Conservation (phyloP, 352 stramenopile genomes). For the Pythium biforme region DNA sequence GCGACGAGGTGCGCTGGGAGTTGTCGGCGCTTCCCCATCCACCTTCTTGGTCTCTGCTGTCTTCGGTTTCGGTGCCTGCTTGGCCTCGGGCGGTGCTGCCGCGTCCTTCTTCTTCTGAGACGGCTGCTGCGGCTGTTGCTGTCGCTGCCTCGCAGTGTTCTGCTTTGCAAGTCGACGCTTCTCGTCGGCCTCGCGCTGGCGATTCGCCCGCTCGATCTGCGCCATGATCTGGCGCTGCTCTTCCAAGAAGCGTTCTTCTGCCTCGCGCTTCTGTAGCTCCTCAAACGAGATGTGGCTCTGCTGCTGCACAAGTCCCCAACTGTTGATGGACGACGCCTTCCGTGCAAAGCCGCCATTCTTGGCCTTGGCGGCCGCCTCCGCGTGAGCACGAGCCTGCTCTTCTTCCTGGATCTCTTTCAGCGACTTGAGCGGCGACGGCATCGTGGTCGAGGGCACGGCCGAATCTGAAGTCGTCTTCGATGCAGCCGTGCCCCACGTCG, state of each 20-base stretch:
- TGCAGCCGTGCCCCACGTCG: slow-evolving; percentile 31
- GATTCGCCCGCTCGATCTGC: slow-evolving; percentile 48
- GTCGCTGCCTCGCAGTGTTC: neutral
- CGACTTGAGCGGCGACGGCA: slow-evolving; percentile 1
- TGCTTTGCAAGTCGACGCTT: slow-evolving; percentile 12
- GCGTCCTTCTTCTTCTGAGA: neutral
- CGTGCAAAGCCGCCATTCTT: slow-evolving; percentile 33
- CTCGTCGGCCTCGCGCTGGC: slow-evolving; percentile 23
- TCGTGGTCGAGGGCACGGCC: neutral
- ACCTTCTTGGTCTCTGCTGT: slow-evolving; percentile 22
- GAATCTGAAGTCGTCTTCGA: neutral
- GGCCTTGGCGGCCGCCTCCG: slow-evolving; percentile 48
- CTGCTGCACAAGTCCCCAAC: slow-evolving; percentile 55
- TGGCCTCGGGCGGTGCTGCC: neutral
- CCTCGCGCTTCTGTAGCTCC: slow-evolving; percentile 61
- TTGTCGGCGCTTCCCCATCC: neutral
- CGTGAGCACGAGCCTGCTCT: slow-evolving; percentile 40
- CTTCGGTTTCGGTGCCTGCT: slow-evolving; percentile 14
- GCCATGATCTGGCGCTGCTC: slow-evolving; percentile 66
- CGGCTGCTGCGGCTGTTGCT: neutral
- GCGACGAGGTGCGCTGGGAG: neutral
- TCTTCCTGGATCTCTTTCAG: slow-evolving; percentile 71
- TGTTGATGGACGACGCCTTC: slow-evolving; percentile 59
- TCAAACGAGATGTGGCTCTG: slow-evolving; percentile 53
- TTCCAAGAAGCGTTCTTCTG: slow-evolving; percentile 61